Evolutionary conservation across 495 filamentous ascomycete genomes (phyloP).

Genomic region (Tuber brumale): DNA sequence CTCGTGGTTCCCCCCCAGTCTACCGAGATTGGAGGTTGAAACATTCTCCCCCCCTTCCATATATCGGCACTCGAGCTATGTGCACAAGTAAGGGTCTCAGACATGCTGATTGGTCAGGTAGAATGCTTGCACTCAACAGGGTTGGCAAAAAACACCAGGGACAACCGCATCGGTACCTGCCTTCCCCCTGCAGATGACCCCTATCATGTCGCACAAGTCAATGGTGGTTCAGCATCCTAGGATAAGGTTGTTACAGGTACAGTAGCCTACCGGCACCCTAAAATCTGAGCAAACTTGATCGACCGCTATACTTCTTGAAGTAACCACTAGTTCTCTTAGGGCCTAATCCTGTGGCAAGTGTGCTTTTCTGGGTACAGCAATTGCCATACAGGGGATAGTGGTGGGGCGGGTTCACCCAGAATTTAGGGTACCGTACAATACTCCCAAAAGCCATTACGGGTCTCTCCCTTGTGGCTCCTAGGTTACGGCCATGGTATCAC

Average conservation of each 20-base stretch:
- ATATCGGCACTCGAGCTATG: not conserved
- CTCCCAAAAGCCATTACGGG: not conserved
- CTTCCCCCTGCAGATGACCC: not conserved
- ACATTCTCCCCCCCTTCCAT: not conserved
- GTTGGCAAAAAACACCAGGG: not conserved
- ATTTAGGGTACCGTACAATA: too few relatives aligned
- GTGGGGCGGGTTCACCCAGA: too few relatives aligned
- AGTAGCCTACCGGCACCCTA: too few relatives aligned
- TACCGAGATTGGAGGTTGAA: not conserved
- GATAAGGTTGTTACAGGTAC: not conserved
- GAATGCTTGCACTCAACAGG: not conserved
- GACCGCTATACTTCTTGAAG: too few relatives aligned
- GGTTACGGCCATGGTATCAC: not conserved
- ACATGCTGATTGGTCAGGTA: not conserved
- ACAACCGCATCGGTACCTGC: not conserved
- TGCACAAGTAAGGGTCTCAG: not conserved
- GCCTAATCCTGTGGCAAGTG: too few relatives aligned
- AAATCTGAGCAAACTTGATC: too few relatives aligned
- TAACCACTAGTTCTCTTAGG: too few relatives aligned
- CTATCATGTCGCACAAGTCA: not conserved
- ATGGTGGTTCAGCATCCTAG: not conserved
- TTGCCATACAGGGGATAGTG: too few relatives aligned
- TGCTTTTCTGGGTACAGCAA: too few relatives aligned
- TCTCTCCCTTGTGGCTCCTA: not conserved
- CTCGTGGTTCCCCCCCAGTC: not conserved